Evolutionary conservation across 2,329 filamentous ascomycete species (phyloP), one percentile per base, ranked within the genome.

Genomic region (Berkeleyomyces rouxiae): DNA sequence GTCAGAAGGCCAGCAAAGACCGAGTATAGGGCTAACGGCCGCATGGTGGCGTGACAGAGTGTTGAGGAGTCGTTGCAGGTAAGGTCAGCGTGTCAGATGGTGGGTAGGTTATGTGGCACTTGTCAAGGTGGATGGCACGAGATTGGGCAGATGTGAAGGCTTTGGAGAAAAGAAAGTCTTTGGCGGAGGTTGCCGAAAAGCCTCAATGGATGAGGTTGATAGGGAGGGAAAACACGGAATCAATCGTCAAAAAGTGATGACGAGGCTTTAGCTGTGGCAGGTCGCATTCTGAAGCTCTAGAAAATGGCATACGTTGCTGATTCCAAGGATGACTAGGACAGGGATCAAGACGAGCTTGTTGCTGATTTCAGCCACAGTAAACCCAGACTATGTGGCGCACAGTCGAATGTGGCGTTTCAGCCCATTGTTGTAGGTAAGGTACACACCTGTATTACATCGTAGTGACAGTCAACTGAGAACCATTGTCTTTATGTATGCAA

Each of bases 1-100:
- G 77, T 78, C 68, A 83, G 72, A 70, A 84, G 77, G 70, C 82
- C 82, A 67, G 81, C 74, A 69, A 83, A 76, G 68, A 80, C 80
- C 70, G 82, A 78, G 70, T 79, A 77, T 71, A 81, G 72, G 68
- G 79, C 71, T 65, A 71, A 70, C 67, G 70, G 70, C 73, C 75
- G 75, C 74, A 76, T 76, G 59, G 66, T 72, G 70, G 66, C 33
- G 58, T 43, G 37, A n/a, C 5, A 31, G 23, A 60, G 58, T 31
- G 13, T 47, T 13, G n/a, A 11, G 23, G 61, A 62, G 40, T 9
- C 57, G 47, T 51, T 10, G n/a, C 3, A 36, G 51, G 23, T 23
- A 23, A 23, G 23, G 23, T 23, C 23, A 33, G 33, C 16, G 33
- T 60, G 33, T 59, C 16, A 16, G 47, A 3, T 7, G 13, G 49